Base-by-base conservation (phyloP, 2,329 filamentous ascomycete species). In the Parastagonospora avenae region DNA sequence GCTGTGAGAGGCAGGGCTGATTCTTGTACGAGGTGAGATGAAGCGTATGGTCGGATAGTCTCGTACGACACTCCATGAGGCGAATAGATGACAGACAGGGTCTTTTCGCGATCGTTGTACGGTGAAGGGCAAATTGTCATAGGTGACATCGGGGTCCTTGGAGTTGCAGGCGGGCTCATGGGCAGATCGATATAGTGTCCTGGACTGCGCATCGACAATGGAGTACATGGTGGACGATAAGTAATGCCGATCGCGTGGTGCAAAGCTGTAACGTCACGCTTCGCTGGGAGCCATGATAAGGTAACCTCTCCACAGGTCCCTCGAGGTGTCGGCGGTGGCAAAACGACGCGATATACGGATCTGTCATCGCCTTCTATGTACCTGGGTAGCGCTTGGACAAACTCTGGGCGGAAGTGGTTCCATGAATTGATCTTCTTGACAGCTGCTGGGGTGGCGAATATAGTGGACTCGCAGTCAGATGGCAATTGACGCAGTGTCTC, bases 221-320 rank as follows among this genome's bases (percentile, higher is more conserved):
- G 62, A 29, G 67, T 74, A 38, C 67, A 75, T 1, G 87, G 84
- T 15, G 87, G 81, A 14, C 82, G 81, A 66, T 91, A 91, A 1
- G 88, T 91, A 59, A 91, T 88, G 11, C 85, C 87, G 56, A 91
- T 81, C 9, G 86, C 87, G 50, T 84, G 83, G 64, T 89, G 86
- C 0, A 88, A 64, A 2, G 82, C 81, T 7, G 82, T 83, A 4
- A 86, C 62, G 61, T 89, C 85, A 41, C 78, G 72, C 63, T 82
- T 85, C 46, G 86, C 83, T 0, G 82, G 76, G 28, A 91, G 80
- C 67, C 85, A 85, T 1, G 86, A 79, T n/a, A 91, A 78, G 0
- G 87, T 90, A n/a, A 90, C 79, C 73, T 91, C 86, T 14, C 88
- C 88, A 8, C 79, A 75, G 11, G 78, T 73, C 4, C 83, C 85